phyloP scores from a whole-genome alignment of 768 basidiomycete species.

The Mrakia blollopis region DNA sequence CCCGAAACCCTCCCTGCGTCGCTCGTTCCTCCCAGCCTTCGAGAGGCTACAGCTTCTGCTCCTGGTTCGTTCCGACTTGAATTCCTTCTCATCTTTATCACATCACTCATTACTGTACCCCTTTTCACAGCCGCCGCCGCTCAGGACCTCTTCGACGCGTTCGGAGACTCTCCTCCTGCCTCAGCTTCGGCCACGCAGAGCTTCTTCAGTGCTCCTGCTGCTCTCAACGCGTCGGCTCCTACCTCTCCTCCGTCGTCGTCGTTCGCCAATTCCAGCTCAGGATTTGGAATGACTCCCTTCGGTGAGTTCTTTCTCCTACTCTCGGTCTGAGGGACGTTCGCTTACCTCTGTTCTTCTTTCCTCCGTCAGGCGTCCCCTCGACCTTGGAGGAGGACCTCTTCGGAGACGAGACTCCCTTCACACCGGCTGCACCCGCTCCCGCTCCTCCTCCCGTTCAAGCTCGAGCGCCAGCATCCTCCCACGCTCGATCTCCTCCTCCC shows the following conservation, averaged over 20 bases:
- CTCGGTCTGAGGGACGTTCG: neutral
- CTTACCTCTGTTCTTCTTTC: neutral
- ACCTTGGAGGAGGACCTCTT: constrained; percentile 19
- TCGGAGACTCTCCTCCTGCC: constrained; percentile 33
- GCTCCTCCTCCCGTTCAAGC: constrained; percentile 17
- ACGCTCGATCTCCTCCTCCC: constrained; percentile 17
- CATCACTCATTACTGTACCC: constrained; percentile 28
- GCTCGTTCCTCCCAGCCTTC: constrained; percentile 77
- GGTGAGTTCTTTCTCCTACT: constrained; percentile 26
- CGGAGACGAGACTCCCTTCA: constrained; percentile 31
- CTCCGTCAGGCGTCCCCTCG: neutral
- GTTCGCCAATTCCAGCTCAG: constrained; percentile 21
- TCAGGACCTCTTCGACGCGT: constrained; percentile 33
- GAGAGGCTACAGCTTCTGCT: constrained; percentile 44
- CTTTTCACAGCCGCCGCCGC: constrained; percentile 14
- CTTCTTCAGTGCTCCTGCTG: constrained; percentile 50
- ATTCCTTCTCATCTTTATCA: constrained; percentile 38
- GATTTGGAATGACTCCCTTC: constrained; percentile 39
- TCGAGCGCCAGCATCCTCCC: constrained; percentile 19
- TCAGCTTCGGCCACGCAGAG: constrained; percentile 41
- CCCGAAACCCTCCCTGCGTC: constrained; percentile 59
- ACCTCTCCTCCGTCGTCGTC: neutral
- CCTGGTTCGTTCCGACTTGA: constrained; percentile 42
- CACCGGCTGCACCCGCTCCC: constrained; percentile 12
- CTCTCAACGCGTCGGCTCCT: constrained; percentile 46